Evolutionary conservation across 164 flowering plant genomes (phyloP), one percentile per base, ranked within the genome.

Genomic region (Aristolochia contorta): DNA sequence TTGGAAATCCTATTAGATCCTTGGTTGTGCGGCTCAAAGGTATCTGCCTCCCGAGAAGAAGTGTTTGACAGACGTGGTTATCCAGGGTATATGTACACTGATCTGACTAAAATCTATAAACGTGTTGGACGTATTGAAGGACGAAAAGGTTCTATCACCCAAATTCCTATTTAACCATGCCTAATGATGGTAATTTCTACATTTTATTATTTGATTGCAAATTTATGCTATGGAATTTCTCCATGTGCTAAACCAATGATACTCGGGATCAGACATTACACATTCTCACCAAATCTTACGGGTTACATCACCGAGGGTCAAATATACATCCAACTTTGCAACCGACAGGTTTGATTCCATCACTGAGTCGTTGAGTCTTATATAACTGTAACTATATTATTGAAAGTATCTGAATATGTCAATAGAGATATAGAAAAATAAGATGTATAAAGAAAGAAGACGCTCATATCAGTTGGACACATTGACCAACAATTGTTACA

Each of bases 1-100:
- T 37, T 37, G 43, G 1, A 3, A 37, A 37, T 37, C 7, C 10
- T 4, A 37, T 7, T 4, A 4, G 7, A 3, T 10, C 7, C 9
- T 4, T 25, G n/a, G 24, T 23, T 8, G 20, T 64, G 59, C 51
- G 52, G 37, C 21, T 21, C 64, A 27, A 77, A 93, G 99, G 97
- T 93, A n/a, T 93, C 97, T 80, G 99, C 99, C 72, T 97, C 99
- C 30, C 79, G 99, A 57, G 99, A 93, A 63, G 99, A 93, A 80
- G 99, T 93, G 55, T 97, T 97, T 24, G 96, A 97, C 69, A 85
- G 97, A 57, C 96, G 97, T 85, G 99, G 99, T 13, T 90, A 93
- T 76, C 99, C 99, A 64, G 97, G 99, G 60, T 88, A 90, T 68
- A 93, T 93, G 99, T 90, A 93, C 58, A 93, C 99, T 61, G 97